phyloP scores from a whole-genome alignment of 257 asterid species.

The Petrea volubilis region DNA sequence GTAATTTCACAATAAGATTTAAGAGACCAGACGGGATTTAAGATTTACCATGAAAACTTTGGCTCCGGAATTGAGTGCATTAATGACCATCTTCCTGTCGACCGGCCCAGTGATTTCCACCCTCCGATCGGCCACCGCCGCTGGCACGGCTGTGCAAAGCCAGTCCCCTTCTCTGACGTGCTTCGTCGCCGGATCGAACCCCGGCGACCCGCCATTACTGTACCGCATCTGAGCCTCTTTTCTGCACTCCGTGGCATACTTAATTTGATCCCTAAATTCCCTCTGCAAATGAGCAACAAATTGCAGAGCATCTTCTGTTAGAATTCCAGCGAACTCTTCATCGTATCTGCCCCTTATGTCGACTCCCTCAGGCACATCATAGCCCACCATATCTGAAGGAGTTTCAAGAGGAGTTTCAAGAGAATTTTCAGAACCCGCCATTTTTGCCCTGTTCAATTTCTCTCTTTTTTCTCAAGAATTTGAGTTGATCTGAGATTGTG shows the following conservation, averaged over 20 bases:
- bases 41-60: slow-evolving; percentile 85
- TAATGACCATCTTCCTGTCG: slow-evolving; percentile 94
- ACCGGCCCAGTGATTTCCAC: slow-evolving; percentile 98
- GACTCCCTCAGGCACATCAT: slow-evolving; percentile 85
- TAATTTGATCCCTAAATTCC: slow-evolving; percentile 61
- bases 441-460: slow-evolving; percentile 10
- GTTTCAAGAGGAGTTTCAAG: slow-evolving; percentile 28
- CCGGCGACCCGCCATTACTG: slow-evolving; percentile 68
- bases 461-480: neutral
- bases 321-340: slow-evolving; percentile 54
- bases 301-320: slow-evolving; percentile 63
- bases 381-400: slow-evolving; percentile 37
- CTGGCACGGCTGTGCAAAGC: slow-evolving; percentile 73
- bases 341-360: slow-evolving; percentile 82
- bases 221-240: slow-evolving; percentile 64
- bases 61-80: slow-evolving; percentile 96
- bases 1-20: too few species aligned
- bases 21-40: too few species aligned
- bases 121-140: slow-evolving; percentile 79
- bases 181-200: slow-evolving; percentile 79
- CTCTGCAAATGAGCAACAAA: slow-evolving; percentile 79
- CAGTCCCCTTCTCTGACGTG: slow-evolving; percentile 66
- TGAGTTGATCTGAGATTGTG: neutral
- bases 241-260: slow-evolving; percentile 79
- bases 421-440: slow-evolving; percentile 57